Conservation (phyloP, 1,284 basidiomycete genomes). For the Rhodotorula sp. region DNA sequence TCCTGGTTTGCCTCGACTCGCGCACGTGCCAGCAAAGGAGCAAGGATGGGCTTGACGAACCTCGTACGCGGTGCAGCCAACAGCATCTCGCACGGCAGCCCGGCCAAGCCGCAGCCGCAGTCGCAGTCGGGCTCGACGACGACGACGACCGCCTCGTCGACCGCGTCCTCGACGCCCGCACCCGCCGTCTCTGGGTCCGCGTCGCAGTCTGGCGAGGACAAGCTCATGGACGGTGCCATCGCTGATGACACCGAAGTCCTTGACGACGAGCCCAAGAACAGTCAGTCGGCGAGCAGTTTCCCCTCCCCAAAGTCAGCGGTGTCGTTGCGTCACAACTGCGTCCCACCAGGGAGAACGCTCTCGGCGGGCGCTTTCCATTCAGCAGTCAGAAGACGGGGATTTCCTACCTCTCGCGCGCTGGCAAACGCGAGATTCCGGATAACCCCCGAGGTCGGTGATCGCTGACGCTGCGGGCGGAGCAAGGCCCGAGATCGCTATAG, state of each 20-base stretch:
- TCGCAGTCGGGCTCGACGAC: neutral
- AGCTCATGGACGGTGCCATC: conserved; percentile 31
- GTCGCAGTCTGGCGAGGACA: conserved; percentile 12
- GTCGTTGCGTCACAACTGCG: neutral
- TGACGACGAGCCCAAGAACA: conserved; percentile 52
- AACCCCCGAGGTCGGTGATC: no score
- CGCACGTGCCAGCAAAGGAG: no score
- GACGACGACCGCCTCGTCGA: neutral
- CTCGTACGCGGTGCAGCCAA: conserved; percentile 3
- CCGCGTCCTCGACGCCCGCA: neutral
- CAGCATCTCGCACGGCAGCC: neutral
- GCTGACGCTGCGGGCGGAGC: no score
- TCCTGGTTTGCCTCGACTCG: no score
- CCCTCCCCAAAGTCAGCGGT: neutral
- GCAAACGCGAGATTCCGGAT: no score
- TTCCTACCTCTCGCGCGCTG: no score
- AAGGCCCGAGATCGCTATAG: no score
- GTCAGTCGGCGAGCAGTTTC: conserved; percentile 12
- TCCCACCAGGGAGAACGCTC: no score
- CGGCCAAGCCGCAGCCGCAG: neutral
- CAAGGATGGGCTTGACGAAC: conserved; percentile 11
- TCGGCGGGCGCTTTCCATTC: no score
- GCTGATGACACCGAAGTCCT: conserved; percentile 44
- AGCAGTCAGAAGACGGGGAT: no score
- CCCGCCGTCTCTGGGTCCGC: no score